These are phyloP conservation scores for Nakazawaea wyomingensis DNA, from an alignment of 805 yeast species.

Conservation along the genomic window DNA sequence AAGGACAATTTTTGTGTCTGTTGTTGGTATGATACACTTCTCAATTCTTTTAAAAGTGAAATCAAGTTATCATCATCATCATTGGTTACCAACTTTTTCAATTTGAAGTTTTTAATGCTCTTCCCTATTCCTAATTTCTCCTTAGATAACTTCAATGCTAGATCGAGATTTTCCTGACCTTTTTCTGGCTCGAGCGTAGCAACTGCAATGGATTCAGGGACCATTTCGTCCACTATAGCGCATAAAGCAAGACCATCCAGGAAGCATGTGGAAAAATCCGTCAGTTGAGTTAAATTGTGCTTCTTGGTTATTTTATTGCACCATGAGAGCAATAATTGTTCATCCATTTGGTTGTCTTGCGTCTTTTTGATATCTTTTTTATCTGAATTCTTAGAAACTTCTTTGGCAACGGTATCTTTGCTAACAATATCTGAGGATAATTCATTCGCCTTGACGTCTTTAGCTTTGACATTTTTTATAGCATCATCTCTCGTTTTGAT, in stretches of 20 bases:
- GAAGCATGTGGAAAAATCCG: constrained; percentile 14
- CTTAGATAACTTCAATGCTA: neutral
- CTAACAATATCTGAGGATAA: no score
- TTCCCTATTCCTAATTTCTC: neutral
- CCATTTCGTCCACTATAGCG: constrained; percentile 3
- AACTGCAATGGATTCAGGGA: constrained; percentile 1
- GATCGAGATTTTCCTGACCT: neutral
- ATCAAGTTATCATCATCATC: neutral
- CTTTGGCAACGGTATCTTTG: no score
- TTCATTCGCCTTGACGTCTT: no score
- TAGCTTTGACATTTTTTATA: neutral
- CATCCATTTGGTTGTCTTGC: constrained; percentile 7
- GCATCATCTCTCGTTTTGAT: neutral
- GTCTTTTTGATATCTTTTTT: no score
- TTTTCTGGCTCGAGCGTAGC: constrained; percentile 1
- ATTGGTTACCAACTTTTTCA: neutral
- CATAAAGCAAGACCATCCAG: constrained; percentile 13
- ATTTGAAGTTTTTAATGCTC: neutral
- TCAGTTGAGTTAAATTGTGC: constrained; percentile 15
- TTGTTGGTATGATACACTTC: neutral
- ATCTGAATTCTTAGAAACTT: no score
- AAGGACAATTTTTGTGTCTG: constrained; percentile 23
- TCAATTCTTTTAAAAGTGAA: neutral
- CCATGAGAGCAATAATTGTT: neutral
- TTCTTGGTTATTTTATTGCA: constrained; percentile 15